Evolutionary conservation across 176 grass and related monocot species (phyloP), one percentile per base, ranked within the genome.

Genomic region (Zizania latifolia): DNA sequence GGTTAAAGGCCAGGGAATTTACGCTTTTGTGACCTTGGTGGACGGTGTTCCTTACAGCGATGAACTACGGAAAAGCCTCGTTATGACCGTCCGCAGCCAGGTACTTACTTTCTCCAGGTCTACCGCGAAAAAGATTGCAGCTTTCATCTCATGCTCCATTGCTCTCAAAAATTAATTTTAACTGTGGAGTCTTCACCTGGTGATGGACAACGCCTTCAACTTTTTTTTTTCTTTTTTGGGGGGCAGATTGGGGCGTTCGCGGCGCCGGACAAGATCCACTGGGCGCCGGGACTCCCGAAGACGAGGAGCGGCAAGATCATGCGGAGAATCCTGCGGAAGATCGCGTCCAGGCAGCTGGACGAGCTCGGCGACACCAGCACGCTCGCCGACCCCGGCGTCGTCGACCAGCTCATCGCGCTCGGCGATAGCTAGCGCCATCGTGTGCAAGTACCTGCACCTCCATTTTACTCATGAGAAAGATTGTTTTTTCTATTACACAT

Each of bases 291-390:
- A 53, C 89, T 99, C n/a, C 95, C 95, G 2, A 99, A 99, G 72
- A 99, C 95, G 43, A 76, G 95, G 79, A 99, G 95, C 28, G 95
- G 95, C 35, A 99, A 99, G 83, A 99, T 99, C 70, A 99, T 99
- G 95, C 75, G 95, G 58, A 92, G 95, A 77, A 94, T 99, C 65
- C 55, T 99, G 65, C 78, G 91, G 24, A 99, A 99, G 81, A 94
- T 99, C 8, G 95, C 95, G n/a, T 83, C 91, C 1, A 90, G 82
- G 78, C 95, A 99, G 43, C 72, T 92, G 14, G 85, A 94, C 45
- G 95, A 99, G 78, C 85, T 99, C n/a, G 95, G 95, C 2, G 95
- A 99, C 82, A 99, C 89, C n/a, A 99, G 95, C 79, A 99, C 95
- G 1, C 89, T 99, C 75, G 89, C 91, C 75, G 95, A 99, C 24